phyloP scores from a whole-genome alignment of 345 rosid genomes.

The Lumnitzera littorea region DNA sequence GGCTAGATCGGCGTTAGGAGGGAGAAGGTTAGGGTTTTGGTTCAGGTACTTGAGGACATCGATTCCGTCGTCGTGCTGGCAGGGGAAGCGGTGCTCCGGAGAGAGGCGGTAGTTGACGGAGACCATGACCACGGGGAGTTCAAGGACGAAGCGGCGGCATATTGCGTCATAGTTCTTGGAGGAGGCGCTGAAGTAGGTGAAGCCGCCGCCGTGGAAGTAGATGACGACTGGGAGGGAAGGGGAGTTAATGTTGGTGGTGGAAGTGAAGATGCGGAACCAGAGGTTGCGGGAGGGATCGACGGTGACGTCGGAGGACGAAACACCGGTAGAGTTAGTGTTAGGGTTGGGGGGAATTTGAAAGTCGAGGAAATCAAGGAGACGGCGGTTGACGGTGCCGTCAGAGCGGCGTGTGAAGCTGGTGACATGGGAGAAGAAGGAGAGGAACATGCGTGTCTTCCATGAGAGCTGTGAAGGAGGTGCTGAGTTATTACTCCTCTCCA shows the following conservation, averaged over 20 bases:
- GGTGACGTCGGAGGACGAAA: constrained; percentile 47
- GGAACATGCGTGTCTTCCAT: constrained; percentile 41
- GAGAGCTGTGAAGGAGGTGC: constrained; percentile 32
- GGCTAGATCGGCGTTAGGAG: constrained; percentile 49
- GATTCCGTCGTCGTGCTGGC: constrained; percentile 70
- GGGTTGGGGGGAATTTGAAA: constrained; percentile 36
- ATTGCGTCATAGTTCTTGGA: constrained; percentile 41
- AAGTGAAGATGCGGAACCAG: constrained; percentile 70
- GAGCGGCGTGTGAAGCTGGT: constrained; percentile 30
- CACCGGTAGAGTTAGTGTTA: constrained; percentile 25
- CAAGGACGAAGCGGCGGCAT: constrained; percentile 54
- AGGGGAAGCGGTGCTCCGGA: constrained; percentile 70
- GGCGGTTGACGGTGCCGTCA: constrained; percentile 64
- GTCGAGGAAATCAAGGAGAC: constrained; percentile 45
- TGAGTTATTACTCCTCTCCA: too few relatives aligned
- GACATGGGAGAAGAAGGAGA: constrained; percentile 28
- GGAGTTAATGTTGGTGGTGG: constrained; percentile 9
- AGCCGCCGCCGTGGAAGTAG: constrained; percentile 90
- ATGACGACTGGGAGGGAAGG: constrained; percentile 48
- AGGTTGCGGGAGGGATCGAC: constrained; percentile 56
- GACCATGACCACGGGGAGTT: constrained; percentile 44
- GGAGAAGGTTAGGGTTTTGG: constrained; percentile 27
- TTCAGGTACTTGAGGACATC: constrained; percentile 54
- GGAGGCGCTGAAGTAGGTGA: constrained; percentile 51
- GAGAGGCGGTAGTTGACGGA: constrained; percentile 77